Conservation (phyloP, 768 basidiomycete species). For the Tricholoma matsutake region DNA sequence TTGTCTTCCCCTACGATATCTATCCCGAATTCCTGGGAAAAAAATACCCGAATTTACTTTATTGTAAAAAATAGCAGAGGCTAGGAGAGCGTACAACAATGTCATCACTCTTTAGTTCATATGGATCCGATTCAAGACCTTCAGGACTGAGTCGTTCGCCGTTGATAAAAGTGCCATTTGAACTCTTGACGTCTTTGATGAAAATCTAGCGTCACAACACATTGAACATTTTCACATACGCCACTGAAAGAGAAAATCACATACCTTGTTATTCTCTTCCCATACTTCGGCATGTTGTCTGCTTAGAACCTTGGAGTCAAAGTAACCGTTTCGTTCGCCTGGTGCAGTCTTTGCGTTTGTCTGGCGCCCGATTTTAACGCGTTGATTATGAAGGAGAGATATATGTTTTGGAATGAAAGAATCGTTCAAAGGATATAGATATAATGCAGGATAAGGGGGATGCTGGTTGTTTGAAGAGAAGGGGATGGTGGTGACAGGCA, state of each 20-base stretch:
- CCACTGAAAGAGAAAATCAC: slow-evolving; percentile 13
- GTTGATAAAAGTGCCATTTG: slow-evolving; percentile 98
- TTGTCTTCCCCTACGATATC: slow-evolving; percentile 99
- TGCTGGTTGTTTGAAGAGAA: slow-evolving; percentile 8
- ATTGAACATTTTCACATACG: background rate
- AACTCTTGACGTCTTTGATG: slow-evolving; percentile 98
- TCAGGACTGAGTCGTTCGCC: slow-evolving; percentile 89
- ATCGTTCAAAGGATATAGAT: slow-evolving; percentile 91
- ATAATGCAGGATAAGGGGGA: slow-evolving; percentile 44
- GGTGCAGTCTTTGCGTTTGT: slow-evolving; percentile 95
- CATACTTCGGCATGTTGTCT: slow-evolving; percentile 98
- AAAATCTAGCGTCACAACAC: slow-evolving; percentile 60
- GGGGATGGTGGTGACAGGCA: slow-evolving; percentile 27
- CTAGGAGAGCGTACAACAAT: slow-evolving; percentile 70
- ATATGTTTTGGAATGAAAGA: slow-evolving; percentile 95
- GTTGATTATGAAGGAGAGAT: slow-evolving; percentile 62
- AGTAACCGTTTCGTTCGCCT: slow-evolving; percentile 91
- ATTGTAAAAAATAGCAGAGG: slow-evolving; percentile 1
- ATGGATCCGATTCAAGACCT: slow-evolving; percentile 87
- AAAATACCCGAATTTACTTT: slow-evolving; percentile 4
- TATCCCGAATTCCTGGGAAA: slow-evolving; percentile 90
- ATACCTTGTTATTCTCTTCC: slow-evolving; percentile 85
- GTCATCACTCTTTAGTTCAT: slow-evolving; percentile 92
- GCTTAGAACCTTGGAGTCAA: slow-evolving; percentile 92
- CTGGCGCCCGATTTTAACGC: slow-evolving; percentile 90